Evolutionary conservation across 2,329 filamentous ascomycete species (phyloP).

Genomic region (Pseudocercospora eumusae): DNA sequence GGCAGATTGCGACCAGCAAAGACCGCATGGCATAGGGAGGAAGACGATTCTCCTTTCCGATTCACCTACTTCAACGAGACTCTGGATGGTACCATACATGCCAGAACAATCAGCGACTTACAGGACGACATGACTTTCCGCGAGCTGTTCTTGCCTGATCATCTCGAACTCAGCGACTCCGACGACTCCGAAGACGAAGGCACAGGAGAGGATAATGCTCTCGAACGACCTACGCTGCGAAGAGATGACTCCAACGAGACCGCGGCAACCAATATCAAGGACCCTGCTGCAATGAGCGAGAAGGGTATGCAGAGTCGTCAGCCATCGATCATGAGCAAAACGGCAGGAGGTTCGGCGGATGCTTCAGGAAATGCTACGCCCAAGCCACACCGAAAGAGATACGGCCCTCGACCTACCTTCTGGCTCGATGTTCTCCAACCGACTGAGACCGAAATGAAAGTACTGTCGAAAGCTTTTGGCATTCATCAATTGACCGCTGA

Average conservation of each 20-base stretch:
- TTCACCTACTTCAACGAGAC: constrained; percentile 99
- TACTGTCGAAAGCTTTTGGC: constrained; percentile 86
- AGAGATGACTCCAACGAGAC: constrained; percentile 14
- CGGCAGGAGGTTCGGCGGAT: constrained; percentile 22
- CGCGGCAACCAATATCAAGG: constrained; percentile 4
- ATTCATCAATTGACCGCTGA: constrained; percentile 95
- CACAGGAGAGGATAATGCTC: constrained; percentile 29
- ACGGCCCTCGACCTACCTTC: constrained; percentile 85
- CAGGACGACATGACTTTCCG: constrained; percentile 80
- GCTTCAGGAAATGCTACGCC: constrained; percentile 30
- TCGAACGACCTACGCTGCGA: constrained; percentile 39
- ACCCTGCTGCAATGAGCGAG: constrained; percentile 2
- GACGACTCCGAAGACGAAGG: constrained; percentile 62
- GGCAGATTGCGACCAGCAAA: constrained; percentile 78
- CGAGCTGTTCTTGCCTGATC: constrained; percentile 89
- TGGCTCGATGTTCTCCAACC: constrained; percentile 93
- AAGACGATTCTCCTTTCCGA: constrained; percentile 87
- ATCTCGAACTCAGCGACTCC: constrained; percentile 68
- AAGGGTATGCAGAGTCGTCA: constrained; percentile 1
- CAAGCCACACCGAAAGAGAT: constrained; percentile 44
- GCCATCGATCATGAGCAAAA: constrained; percentile 18
- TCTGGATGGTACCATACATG: constrained; percentile 92
- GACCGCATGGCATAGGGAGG: constrained; percentile 80
- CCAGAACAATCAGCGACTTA: constrained; percentile 90
- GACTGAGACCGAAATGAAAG: constrained; percentile 93